Conservation (phyloP, 352 stramenopile species). For the Phytophthora ohioensis region DNA sequence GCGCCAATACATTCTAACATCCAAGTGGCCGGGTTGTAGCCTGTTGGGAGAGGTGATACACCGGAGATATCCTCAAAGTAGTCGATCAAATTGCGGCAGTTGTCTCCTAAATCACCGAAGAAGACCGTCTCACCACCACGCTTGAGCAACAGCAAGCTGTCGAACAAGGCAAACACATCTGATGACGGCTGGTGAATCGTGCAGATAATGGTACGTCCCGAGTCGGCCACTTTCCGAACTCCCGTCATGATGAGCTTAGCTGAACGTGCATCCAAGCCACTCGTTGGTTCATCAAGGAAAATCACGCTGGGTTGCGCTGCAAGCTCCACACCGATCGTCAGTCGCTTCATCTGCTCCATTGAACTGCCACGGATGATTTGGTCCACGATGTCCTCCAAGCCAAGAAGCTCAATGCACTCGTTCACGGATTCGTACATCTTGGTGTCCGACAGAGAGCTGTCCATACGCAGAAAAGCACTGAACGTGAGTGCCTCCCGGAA, state of each 20-base stretch:
- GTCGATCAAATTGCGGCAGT: slow-evolving; percentile 42
- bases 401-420: slow-evolving; percentile 82
- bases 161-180: slow-evolving; percentile 21
- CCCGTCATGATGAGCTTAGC: slow-evolving; percentile 29
- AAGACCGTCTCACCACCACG: slow-evolving; percentile 46
- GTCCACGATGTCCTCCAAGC: slow-evolving; percentile 63
- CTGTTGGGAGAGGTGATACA: slow-evolving; percentile 40
- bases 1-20: slow-evolving; percentile 78
- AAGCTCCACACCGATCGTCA: slow-evolving; percentile 54
- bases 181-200: slow-evolving; percentile 27
- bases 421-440: slow-evolving; percentile 41
- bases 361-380: slow-evolving; percentile 49
- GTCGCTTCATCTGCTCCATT: slow-evolving; percentile 36
- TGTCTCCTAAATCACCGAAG: slow-evolving; percentile 39
- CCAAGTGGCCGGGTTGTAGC: slow-evolving; percentile 76
- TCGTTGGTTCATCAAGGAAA: slow-evolving; percentile 63
- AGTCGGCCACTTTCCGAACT: slow-evolving; percentile 24
- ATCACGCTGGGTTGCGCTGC: slow-evolving; percentile 51
- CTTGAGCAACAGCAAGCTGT: slow-evolving; percentile 36
- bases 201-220: slow-evolving; percentile 22
- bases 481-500: slow-evolving; percentile 26
- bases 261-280: slow-evolving; percentile 26
- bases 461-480: slow-evolving; percentile 79
- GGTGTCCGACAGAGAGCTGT: slow-evolving; percentile 29
- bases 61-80: slow-evolving; percentile 55